These are phyloP conservation scores for Kurtzmaniella cleridarum DNA, from an alignment of 805 yeast genomes.

Conservation along the genomic window DNA sequence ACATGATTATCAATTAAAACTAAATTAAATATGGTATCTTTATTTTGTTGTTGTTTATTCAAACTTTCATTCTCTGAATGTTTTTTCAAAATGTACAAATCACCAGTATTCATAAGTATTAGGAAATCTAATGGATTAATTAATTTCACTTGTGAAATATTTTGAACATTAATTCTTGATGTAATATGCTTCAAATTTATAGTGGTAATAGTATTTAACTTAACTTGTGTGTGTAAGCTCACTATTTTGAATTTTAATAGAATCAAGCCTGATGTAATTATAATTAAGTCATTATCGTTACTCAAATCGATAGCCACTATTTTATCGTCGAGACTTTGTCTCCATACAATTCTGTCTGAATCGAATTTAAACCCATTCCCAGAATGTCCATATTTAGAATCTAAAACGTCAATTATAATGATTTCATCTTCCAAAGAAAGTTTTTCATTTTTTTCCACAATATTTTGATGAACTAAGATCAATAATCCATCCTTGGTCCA, in stretches of 20 bases:
- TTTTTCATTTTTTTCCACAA: slow-evolving; percentile 10
- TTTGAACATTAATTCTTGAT: slow-evolving; percentile 17
- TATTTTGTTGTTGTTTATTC: slow-evolving; percentile 8
- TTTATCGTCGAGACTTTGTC: slow-evolving; percentile 24
- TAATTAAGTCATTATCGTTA: slow-evolving; percentile 11
- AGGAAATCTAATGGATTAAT: slow-evolving; percentile 28
- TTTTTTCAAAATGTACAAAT: slow-evolving; percentile 31
- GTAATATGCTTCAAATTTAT: slow-evolving; percentile 30
- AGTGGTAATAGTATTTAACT: slow-evolving; percentile 9
- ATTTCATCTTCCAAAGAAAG: slow-evolving; percentile 23
- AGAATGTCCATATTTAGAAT: slow-evolving; percentile 28
- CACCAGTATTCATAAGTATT: slow-evolving; percentile 34
- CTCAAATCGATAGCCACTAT: slow-evolving; percentile 16
- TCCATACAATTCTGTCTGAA: slow-evolving; percentile 36
- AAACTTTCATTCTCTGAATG: slow-evolving; percentile 12
- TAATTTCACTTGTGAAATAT: slow-evolving; percentile 19
- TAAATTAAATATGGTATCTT: slow-evolving; percentile 26
- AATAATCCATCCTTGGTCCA: slow-evolving; percentile 29
- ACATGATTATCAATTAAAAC: slow-evolving; percentile 23
- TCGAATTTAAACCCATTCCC: slow-evolving; percentile 27
- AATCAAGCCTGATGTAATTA: slow-evolving; percentile 24
- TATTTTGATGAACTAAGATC: slow-evolving; percentile 25
- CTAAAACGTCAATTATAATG: slow-evolving; percentile 26
- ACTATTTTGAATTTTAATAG: slow-evolving; percentile 5
- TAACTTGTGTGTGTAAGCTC: too few species aligned